Evolutionary conservation across 2,329 filamentous ascomycete genomes (phyloP).

Genomic region (Alternaria incomplexa): DNA sequence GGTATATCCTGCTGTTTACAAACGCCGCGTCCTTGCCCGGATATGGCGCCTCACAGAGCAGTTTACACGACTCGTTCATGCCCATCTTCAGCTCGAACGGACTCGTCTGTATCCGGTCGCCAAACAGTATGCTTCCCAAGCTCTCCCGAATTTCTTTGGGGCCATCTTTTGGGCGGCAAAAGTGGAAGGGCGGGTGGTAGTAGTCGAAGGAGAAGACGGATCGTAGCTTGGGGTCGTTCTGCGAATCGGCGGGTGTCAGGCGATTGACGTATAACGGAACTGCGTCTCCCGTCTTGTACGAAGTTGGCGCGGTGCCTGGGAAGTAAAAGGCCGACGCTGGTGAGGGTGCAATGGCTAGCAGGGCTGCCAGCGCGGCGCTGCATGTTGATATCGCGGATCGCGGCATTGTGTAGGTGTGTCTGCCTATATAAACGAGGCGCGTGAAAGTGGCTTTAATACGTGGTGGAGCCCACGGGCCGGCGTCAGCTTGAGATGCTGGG

Average conservation of each 20-base stretch:
- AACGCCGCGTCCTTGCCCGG: slow-evolving; percentile 73
- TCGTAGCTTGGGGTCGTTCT: slow-evolving; percentile 79
- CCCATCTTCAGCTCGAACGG: slow-evolving; percentile 89
- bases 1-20: slow-evolving; percentile 79
- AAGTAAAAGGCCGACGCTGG: slow-evolving; percentile 81
- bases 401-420: slow-evolving; percentile 33
- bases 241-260: slow-evolving; percentile 82
- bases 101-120: slow-evolving; percentile 96
- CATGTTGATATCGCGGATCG: slow-evolving; percentile 31
- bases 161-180: slow-evolving; percentile 80
- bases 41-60: slow-evolving; percentile 74
- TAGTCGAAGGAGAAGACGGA: slow-evolving; percentile 98
- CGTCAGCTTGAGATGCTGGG: slow-evolving; percentile 19
- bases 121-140: slow-evolving; percentile 94
- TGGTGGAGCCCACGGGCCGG: slow-evolving; percentile 6
- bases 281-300: slow-evolving; percentile 78
- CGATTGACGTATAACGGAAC: slow-evolving; percentile 93
- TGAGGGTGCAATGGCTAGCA: slow-evolving; percentile 44
- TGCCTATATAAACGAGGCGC: slow-evolving; percentile 3
- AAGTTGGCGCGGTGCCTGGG: slow-evolving; percentile 91
- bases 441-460: slow-evolving; percentile 3
- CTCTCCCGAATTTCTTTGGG: slow-evolving; percentile 84
- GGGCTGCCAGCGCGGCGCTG: slow-evolving; percentile 44
- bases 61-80: slow-evolving; percentile 85
- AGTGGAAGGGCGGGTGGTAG: slow-evolving; percentile 86